Conservation (phyloP, 23 red algal genomes). For the Gracilaria domingensis region DNA sequence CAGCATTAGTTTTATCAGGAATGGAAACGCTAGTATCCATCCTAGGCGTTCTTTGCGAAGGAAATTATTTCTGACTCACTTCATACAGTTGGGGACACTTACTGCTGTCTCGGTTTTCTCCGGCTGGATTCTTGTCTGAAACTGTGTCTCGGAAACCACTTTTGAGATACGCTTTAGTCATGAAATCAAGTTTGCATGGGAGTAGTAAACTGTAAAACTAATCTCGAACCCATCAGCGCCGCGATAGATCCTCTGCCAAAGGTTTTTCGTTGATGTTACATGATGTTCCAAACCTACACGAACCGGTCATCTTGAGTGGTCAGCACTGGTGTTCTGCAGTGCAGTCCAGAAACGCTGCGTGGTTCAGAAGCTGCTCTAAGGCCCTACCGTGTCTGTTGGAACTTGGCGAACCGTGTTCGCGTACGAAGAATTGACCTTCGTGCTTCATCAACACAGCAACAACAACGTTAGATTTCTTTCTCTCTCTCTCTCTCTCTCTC, state of each 20-base stretch:
- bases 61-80: not conserved
- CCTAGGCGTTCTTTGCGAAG: not conserved
- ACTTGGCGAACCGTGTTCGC: too few relatives aligned
- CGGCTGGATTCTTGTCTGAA: not conserved
- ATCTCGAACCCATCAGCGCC: not conserved
- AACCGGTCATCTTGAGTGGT: too few relatives aligned
- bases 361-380: too few relatives aligned
- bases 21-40: not conserved
- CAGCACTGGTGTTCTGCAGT: too few relatives aligned
- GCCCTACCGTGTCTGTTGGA: too few relatives aligned
- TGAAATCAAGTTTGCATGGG: not conserved
- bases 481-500: too few relatives aligned
- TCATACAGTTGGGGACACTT: not conserved
- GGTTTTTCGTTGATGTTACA: too few relatives aligned
- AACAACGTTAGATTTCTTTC: too few relatives aligned
- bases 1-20: not conserved
- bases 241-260: not conserved
- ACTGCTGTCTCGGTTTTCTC: not conserved
- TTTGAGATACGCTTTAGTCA: not conserved
- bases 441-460: too few relatives aligned
- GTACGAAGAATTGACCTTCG: too few relatives aligned
- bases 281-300: too few relatives aligned
- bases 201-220: slow-evolving; percentile 6
- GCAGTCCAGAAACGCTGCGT: too few relatives aligned
- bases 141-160: not conserved